These are phyloP conservation scores for Magnaporthiopsis incrustans DNA, from an alignment of 2,329 filamentous ascomycete species.

Conservation along the genomic window DNA sequence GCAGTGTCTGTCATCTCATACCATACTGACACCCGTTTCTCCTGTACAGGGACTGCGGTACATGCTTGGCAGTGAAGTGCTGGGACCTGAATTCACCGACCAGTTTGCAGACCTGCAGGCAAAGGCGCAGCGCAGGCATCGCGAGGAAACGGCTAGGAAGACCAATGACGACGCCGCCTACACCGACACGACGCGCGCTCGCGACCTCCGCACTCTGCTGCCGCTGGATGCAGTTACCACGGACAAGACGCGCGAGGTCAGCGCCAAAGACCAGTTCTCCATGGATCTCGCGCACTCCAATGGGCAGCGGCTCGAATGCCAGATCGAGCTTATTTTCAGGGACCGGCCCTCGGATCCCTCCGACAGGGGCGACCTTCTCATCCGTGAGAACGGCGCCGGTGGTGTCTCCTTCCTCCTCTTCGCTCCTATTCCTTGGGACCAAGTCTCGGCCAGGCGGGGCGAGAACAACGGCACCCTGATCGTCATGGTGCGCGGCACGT, in stretches of 20 bases:
- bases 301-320: constrained; percentile 82
- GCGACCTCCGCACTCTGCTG: constrained; percentile 70
- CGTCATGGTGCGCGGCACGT: constrained; percentile 71
- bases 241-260: constrained; percentile 72
- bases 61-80: constrained; percentile 40
- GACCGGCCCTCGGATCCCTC: constrained; percentile 64
- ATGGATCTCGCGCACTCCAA: constrained; percentile 80
- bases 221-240: constrained; percentile 63
- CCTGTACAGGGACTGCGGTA: background rate
- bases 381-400: constrained; percentile 73
- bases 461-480: constrained; percentile 64
- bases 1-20: background rate
- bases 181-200: constrained; percentile 72
- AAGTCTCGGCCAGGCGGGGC: constrained; percentile 73
- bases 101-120: constrained; percentile 67
- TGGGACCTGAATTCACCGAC: constrained; percentile 49
- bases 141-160: constrained; percentile 61
- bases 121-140: constrained; percentile 59
- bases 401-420: constrained; percentile 78
- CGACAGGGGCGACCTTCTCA: constrained; percentile 74
- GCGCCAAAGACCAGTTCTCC: constrained; percentile 83
- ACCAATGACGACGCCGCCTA: constrained; percentile 78
- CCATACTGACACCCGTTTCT: background rate
- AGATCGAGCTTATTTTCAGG: constrained; percentile 77
- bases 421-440: constrained; percentile 67